Base-by-base conservation (phyloP, 495 filamentous ascomycete species). In the Trichoderma orchidacearum region DNA sequence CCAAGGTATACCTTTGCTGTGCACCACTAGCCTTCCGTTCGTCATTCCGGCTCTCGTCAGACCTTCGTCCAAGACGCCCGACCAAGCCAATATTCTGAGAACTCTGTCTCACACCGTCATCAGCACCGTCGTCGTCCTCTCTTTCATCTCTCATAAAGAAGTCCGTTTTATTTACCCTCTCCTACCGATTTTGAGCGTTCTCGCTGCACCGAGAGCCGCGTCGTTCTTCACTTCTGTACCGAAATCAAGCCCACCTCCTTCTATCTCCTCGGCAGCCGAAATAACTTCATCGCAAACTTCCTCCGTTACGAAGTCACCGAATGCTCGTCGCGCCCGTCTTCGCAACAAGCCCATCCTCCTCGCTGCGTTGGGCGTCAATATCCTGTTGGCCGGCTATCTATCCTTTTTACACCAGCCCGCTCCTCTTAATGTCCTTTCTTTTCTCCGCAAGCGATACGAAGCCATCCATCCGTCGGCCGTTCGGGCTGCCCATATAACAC, bases 111-210 rank as follows among this genome's bases (percentile, higher is more conserved):
- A 75, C 15, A 75, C 83, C 0, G 74, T 80, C 30, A 32, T 89
- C 30, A 59, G 78, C 28, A 84, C 89, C 60, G 77, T 84, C 23
- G 60, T 70, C 0, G 65, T 73, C 18, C 80, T 97, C 18, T 94
- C 88, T 8, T 58, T 87, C 13, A 86, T 98, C 56, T 82, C 92
- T 27, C 93, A 98, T 72, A 98, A 98, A 70, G 93, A 98, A 80
- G 87, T 96, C 59, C 89, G 93, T 60, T 98, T 98, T 72, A 86
- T 97, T 60, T 96, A 95, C 64, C 94, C 93, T 5, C 79, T 97
- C 35, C 77, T 98, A 0, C 93, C 93, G 4, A 75, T 85, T 17
- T 76, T 98, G 13, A 90, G 95, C 66, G 74, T 94, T 59, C 75
- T 97, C 45, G 79, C 85, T 5, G 87, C 89, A 0, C 77, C 81